Evolutionary conservation across 164 flowering plant species (phyloP), one percentile per base, ranked within the genome.

Genomic region (Sextonia rubra): DNA sequence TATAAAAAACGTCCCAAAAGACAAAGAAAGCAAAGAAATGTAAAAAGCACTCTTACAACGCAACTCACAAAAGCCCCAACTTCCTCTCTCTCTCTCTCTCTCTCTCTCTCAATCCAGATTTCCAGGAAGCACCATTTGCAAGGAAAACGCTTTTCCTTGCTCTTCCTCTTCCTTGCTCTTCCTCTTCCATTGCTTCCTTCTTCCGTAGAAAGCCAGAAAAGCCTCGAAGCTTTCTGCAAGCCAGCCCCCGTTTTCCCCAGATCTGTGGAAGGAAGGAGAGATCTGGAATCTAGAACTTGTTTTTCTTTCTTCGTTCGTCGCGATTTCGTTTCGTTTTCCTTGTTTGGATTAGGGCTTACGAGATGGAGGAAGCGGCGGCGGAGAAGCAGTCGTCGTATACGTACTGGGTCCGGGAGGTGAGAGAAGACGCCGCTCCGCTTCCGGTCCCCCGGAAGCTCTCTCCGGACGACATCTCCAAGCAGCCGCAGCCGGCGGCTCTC

Each of bases 321-420:
- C 11, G 44, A 37, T 6, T 37, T 37, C 8, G 1, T 30, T 30
- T 30, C 12, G 6, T 18, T n/a, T 56, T 17, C 25, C 25, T 23
- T 24, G 15, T 25, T 2, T 25, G 24, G 27, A 37, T 9, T 37
- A 9, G 25, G 66, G 11, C 52, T 56, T 18, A 37, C n/a, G 70
- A 23, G 48, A 71, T 74, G 77, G 80, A 74, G 49, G 52, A 26
- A 71, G 78, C 24, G 64, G 78, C 20, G 5, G 73, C 68, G 52
- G 80, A 72, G 76, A 64, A 70, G 65, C 66, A 77, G 60, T 93
- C 98, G 0, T 93, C 98, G 0, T 93, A 93, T 72, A 90, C 83
- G 17, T 93, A 93, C 68, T 93, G 98, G 98, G 97, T 93, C 3
- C 77, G 98, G 69, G 88, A 86, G 60, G 76, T 62, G 22, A 83